Base-by-base conservation (phyloP, 306 rosid species). In the Pyrus pyrifolia region DNA sequence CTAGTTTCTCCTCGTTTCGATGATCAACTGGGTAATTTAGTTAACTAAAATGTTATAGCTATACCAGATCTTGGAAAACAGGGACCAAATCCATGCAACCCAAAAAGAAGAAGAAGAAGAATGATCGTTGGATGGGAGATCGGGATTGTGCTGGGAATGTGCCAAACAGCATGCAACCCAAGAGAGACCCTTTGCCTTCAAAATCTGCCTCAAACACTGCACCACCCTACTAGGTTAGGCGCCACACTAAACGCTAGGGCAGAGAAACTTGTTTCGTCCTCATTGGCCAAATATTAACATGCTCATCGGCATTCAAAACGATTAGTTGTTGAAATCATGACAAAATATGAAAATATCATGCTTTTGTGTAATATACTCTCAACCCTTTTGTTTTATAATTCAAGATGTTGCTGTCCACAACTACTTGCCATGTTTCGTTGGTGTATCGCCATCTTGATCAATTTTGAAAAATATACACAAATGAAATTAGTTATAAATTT, bases 131-230 rank as follows among this genome's bases (percentile, higher is more conserved):
- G 78, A n/a, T 62, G n/a, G 53, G 78, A 62, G 51, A 27, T 62
- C 8, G 70, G 77, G 59, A 73, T 74, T 51, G 1, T 44, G 77
- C 46, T 19, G 77, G 78, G 70, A 45, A 74, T 45, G 61, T 74
- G 61, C 62, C 70, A 33, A 29, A 55, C 78, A 74, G 61, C 70
- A 30, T 62, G 38, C 70, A 61, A 45, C 70, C 61, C 78, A 27
- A 61, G 69, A 61, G 58, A 73, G 55, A 15, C 21, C 45, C 70
- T 30, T 45, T 31, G 59, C 45, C 42, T 44, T 3, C 40, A 42
- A 73, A 25, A 73, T 73, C 74, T 71, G 45, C 74, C 49, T 52
- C 75, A 57, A 23, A 33, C 59, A 23, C 69, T 61, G 45, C 60
- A 73, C 44, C 33, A 22, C 69, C 4, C 51, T 61, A 27, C 38